These are phyloP conservation scores for Mucor saturninus DNA, from an alignment of 371 early-diverging fungal species.

Conservation along the genomic window DNA sequence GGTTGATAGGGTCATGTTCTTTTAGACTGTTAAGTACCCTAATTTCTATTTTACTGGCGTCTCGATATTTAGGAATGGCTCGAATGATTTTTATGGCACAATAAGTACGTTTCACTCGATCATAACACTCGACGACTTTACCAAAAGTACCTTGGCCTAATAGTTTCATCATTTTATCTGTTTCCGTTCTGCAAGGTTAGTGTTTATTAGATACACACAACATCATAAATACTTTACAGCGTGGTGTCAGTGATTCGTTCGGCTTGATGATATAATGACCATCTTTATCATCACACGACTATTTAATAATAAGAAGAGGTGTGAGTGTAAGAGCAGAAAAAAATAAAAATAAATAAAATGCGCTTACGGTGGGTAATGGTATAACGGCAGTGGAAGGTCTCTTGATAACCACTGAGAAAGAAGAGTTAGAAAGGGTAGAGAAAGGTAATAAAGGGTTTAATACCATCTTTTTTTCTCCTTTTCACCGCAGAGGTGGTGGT, in stretches of 20 bases:
- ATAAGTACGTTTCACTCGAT: conserved; percentile 60
- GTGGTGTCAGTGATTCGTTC: conserved; percentile 71
- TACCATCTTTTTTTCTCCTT: conserved; percentile 21
- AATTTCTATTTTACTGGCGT: conserved; percentile 91
- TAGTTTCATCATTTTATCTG: conserved; percentile 80
- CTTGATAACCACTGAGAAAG: background rate
- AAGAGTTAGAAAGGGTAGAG: too few relatives aligned
- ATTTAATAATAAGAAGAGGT: background rate
- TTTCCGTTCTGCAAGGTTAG: background rate
- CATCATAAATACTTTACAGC: conserved; percentile 59
- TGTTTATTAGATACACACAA: background rate
- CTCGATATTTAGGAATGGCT: conserved; percentile 92
- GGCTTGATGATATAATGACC: conserved; percentile 87
- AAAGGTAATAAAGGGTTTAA: too few relatives aligned
- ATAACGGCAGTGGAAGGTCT: conserved; percentile 11
- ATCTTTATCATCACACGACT: conserved; percentile 86
- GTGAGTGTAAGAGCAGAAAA: background rate
- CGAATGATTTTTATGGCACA: conserved; percentile 89
- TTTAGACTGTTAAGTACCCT: conserved; percentile 81
- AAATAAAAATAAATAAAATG: background rate
- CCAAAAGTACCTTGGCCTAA: conserved; percentile 98
- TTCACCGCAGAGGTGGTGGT: conserved; percentile 2
- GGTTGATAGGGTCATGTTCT: conserved; percentile 74
- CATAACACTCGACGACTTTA: conserved; percentile 90
- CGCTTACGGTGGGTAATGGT: conserved; percentile 4